These are phyloP conservation scores for Pilaira anomala DNA, from an alignment of 192 early-diverging fungal genomes.

Conservation along the genomic window DNA sequence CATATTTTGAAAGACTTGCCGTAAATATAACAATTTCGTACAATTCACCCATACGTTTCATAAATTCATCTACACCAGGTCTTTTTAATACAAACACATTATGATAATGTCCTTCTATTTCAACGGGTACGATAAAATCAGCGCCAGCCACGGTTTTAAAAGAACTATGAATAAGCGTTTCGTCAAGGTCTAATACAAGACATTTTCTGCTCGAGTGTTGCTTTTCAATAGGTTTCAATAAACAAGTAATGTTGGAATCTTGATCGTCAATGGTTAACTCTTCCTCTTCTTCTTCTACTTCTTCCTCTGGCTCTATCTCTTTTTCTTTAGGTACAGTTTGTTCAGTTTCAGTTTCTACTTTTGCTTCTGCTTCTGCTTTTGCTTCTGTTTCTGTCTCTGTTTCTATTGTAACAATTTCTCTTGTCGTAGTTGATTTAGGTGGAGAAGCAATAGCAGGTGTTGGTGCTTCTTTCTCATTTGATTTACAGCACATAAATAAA, in stretches of 20 bases:
- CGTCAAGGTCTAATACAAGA: slow-evolving; percentile 96
- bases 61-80: slow-evolving; percentile 92
- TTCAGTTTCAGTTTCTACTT: not conserved
- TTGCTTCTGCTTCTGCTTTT: not conserved
- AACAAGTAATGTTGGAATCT: not conserved
- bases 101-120: slow-evolving; percentile 87
- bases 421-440: not conserved
- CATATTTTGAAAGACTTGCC: slow-evolving; percentile 95
- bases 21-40: slow-evolving; percentile 97
- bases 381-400: not conserved
- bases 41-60: slow-evolving; percentile 78
- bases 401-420: not conserved
- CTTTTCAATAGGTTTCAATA: not conserved
- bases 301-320: not conserved
- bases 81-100: slow-evolving; percentile 96
- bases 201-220: slow-evolving; percentile 61
- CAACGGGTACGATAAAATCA: slow-evolving; percentile 91
- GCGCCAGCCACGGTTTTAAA: slow-evolving; percentile 67
- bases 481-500: not conserved
- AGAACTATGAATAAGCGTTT: slow-evolving; percentile 95
- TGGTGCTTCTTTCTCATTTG: not conserved
- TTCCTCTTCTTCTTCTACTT: too few species aligned
- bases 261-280: not conserved
- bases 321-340: not conserved
- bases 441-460: too few species aligned